These are phyloP conservation scores for Ustilago xerochloae DNA, from an alignment of 1,284 basidiomycete species.

Conservation along the genomic window DNA sequence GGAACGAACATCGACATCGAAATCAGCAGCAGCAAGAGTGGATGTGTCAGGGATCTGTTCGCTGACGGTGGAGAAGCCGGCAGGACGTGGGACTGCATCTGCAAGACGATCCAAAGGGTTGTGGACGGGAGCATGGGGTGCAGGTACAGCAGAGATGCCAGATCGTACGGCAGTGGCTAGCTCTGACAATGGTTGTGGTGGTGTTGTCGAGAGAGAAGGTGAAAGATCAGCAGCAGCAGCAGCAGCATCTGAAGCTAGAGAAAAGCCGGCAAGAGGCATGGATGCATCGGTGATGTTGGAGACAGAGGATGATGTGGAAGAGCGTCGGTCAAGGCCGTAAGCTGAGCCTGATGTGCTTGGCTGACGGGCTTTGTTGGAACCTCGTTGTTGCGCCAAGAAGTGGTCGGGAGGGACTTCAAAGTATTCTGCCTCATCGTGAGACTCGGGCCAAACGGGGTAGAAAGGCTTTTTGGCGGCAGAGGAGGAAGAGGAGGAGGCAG, in stretches of 20 bases:
- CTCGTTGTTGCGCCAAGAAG: conserved; percentile 56
- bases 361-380: conserved; percentile 24
- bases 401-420: conserved; percentile 58
- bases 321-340: conserved; percentile 7
- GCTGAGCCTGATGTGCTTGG: conserved; percentile 16
- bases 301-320: conserved; percentile 16
- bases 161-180: conserved; percentile 40
- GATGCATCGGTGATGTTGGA: conserved; percentile 14
- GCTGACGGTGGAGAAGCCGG: conserved; percentile 43
- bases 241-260: conserved; percentile 5
- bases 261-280: conserved; percentile 21
- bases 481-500: conserved; percentile 4
- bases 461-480: conserved; percentile 30
- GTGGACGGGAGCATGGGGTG: conserved; percentile 13
- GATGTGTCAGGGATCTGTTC: conserved; percentile 75
- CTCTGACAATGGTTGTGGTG: conserved; percentile 38
- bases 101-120: conserved; percentile 21
- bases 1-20: conserved; percentile 89
- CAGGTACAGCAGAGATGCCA: conserved; percentile 28
- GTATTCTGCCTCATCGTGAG: conserved; percentile 51
- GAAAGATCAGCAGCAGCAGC: background rate
- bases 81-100: conserved; percentile 40
- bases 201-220: background rate
- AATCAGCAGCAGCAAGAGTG: conserved; percentile 90
- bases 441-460: conserved; percentile 46